Base-by-base conservation (phyloP, 2,329 filamentous ascomycete species). In the Paramyrothecium roridum region DNA sequence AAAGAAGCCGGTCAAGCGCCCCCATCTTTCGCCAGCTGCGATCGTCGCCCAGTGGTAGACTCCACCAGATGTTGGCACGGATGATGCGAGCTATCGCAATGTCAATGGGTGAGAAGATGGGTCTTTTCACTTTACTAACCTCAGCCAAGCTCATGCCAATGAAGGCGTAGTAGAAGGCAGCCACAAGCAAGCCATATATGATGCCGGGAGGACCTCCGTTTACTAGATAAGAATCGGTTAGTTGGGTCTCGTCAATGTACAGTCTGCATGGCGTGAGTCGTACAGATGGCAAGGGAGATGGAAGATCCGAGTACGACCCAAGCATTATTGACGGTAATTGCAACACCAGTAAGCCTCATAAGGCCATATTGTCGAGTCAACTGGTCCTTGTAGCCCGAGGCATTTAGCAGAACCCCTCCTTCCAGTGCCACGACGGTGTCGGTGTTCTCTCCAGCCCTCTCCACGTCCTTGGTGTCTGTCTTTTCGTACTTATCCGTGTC, bases 21-120 rank as follows among this genome's bases (percentile, higher is more conserved):
- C 63, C 63, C 63, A 65, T 57, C 55, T 63, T 0, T 60, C 63
- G 0, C 63, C 63, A 0, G 63, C 63, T 1, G 63, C 64, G 2
- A 65, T 56, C 0, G 57, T 66, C 0, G 63, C 63, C 63, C 63
- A 66, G 8, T 66, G 63, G 3, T 66, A 66, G 1, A 66, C 63
- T 1, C 63, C 63, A 0, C 62, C 63, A 0, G 63, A 63, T 10
- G 58, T 61, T 2, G 63, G 63, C 3, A 63, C 65, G 0, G 63
- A 60, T 2, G 63, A 65, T 2, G 63, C 56, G n/a, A 65, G 59
- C 63, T 65, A 22, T 17, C 16, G 40, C 7, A 17, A n/a, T 45
- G 40, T 20, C 19, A 20, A 20, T 7, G 12, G 12, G 7, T n/a
- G 19, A 45, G 40, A 20, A 20, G 40, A 20, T 17, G 4, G 40